A percentile compares a stretch with the other conserved stretches of the same genome.
These are phyloP conservation scores for Immersiporthe knoxdaviesiana DNA, from an alignment of 2,329 filamentous ascomycete genomes.

Conservation along the genomic window DNA sequence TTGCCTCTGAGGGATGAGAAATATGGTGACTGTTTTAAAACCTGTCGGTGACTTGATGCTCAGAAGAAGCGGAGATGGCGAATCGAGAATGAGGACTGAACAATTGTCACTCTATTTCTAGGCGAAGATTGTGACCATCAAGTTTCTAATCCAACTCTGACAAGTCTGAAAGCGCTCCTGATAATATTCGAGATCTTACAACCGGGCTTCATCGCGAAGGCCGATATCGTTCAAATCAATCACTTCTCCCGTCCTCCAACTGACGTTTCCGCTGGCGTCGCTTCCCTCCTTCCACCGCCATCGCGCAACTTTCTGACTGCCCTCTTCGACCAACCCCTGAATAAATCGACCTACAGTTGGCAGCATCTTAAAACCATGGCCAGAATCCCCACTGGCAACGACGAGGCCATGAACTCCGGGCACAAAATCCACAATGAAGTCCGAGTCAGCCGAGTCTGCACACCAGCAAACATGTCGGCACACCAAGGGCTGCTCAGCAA, in stretches of 20 bases:
- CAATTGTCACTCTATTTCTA: too few species aligned
- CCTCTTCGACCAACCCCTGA: constrained; percentile 48
- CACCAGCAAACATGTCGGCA: constrained; percentile 65
- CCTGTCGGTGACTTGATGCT: too few species aligned
- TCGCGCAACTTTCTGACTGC: constrained; percentile 46
- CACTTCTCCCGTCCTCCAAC: constrained; percentile 43
- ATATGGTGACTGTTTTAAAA: too few species aligned
- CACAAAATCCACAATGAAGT: constrained; percentile 64
- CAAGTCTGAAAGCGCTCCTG: too few species aligned
- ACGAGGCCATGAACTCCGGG: constrained; percentile 54
- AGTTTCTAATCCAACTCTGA: too few species aligned
- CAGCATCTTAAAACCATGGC: constrained; percentile 66
- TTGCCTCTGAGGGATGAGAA: too few species aligned
- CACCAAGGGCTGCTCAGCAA: constrained; percentile 60
- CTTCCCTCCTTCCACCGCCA: constrained; percentile 56
- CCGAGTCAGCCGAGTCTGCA: constrained; percentile 62
- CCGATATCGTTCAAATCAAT: constrained; percentile 33
- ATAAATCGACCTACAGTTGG: constrained; percentile 62
- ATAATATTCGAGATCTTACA: not conserved
- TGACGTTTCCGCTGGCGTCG: constrained; percentile 37
- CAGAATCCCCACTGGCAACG: constrained; percentile 60
- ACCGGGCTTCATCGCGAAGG: too few species aligned
- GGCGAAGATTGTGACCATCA: too few species aligned
- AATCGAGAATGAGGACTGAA: too few species aligned
- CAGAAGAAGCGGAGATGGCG: too few species aligned